Evolutionary conservation across 1,284 basidiomycete species (phyloP), one percentile per base, ranked within the genome.

Genomic region (Malassezia obtusa): DNA sequence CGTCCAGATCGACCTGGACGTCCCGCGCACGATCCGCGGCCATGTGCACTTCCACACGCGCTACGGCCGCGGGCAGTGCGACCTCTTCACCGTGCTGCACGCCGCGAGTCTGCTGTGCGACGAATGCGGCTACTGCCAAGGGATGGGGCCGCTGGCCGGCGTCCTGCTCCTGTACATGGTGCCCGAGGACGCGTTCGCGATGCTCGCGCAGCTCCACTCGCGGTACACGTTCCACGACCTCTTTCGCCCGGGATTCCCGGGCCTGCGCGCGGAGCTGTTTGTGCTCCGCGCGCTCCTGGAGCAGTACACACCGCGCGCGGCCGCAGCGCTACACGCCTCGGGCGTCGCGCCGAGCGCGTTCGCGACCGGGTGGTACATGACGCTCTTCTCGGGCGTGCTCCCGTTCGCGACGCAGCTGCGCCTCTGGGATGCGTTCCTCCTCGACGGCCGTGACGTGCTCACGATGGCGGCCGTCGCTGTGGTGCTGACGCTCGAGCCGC

Each of bases 331-430:
- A 75, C 59, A 60, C 15, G 46, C 59, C 6, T 84, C 94, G 63
- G 85, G 83, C 80, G 85, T 99, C 59, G 86, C 85, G 5, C 89
- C 87, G 3, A 91, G 89, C 35, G 84, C 88, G 15, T 99, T 92
- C 75, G 92, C 89, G 28, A 96, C 92, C 1, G 95, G 95, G 75
- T 98, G 92, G 91, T 98, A 95, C 76, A 98, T 99, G 74, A 98
- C 94, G 2, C 78, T 98, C 15, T 77, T 75, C 39, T 83, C 89
- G 48, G 95, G 94, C 71, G 86, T 86, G 1, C 84, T 98, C n/a
- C 90, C 92, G 12, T 98, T 94, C 74, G 86, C 90, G 75, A 89
- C 85, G 39, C 90, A 95, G 77, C 77, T 98, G 35, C 80, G 94
- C 53, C 72, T 99, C 21, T 98, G 92, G 92, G 92, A 99, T 74